Conservation (phyloP, 2,329 filamentous ascomycete genomes). For the Alternaria incomplexa region DNA sequence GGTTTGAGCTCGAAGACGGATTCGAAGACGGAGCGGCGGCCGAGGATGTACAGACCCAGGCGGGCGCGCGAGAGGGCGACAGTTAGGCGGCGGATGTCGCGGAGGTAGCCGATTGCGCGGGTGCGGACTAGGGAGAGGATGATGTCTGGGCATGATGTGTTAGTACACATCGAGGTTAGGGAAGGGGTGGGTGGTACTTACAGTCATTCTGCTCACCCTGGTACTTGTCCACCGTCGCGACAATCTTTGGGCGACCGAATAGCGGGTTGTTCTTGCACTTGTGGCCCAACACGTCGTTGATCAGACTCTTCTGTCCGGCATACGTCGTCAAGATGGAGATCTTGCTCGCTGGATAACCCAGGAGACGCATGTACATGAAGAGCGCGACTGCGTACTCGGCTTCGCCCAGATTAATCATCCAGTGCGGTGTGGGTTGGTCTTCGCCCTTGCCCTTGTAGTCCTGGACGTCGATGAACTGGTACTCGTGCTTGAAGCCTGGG, state of each 20-base stretch:
- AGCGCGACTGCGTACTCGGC: constrained; percentile 96
- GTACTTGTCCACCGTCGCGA: constrained; percentile 97
- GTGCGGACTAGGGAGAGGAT: constrained; percentile 93
- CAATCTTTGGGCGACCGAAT: constrained; percentile 86
- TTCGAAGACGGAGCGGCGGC: constrained; percentile 86
- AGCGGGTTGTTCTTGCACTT: constrained; percentile 82
- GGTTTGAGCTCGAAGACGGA: constrained; percentile 84
- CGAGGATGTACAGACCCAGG: constrained; percentile 89
- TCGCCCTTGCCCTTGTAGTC: constrained; percentile 91
- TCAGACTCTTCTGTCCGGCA: constrained; percentile 86
- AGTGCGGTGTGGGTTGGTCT: constrained; percentile 88
- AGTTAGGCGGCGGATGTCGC: constrained; percentile 90
- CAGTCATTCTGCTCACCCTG: constrained; percentile 99
- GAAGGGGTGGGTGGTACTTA: constrained; percentile 59
- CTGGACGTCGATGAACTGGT: constrained; percentile 94
- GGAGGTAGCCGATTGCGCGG: constrained; percentile 85
- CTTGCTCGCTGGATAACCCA: constrained; percentile 83
- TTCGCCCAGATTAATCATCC: constrained; percentile 94
- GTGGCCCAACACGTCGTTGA: constrained; percentile 83
- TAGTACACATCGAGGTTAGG: constrained; percentile 1
- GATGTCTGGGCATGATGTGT: constrained; percentile 65
- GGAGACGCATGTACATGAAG: constrained; percentile 95
- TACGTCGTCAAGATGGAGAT: constrained; percentile 95
- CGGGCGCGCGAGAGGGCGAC: constrained; percentile 93
- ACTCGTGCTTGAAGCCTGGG: constrained; percentile 90